Base-by-base conservation (phyloP, 2,329 filamentous ascomycete species). In the Epichloe hybrida region DNA sequence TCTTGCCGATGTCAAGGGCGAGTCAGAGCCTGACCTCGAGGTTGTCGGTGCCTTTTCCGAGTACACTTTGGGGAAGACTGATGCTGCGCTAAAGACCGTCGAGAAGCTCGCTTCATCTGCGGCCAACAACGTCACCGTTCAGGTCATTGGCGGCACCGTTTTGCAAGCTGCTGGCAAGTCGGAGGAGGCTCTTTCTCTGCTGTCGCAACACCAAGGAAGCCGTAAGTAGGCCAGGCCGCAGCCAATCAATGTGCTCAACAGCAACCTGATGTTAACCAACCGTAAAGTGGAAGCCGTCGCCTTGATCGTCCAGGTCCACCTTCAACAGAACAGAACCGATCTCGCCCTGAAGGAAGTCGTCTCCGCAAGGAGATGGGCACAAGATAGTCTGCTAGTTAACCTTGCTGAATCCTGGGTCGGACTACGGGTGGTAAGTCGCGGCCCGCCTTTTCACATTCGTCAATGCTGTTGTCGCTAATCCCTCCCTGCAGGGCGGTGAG, bases 391-490 rank as follows among this genome's bases (percentile, higher is more conserved):
- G 39, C 74, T 97, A 47, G 88, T 97, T 57, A 97, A 98, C 68
- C 71, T 98, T 57, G 90, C 90, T 7, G 93, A 98, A 71, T 88
- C 88, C 7, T 98, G 91, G 93, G 86, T 95, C 56, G 90, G 89
- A 31, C 69, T 97, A 68, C 78, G 93, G 66, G 74, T 91, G 68
- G 88, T 93, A 77, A 55, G 65, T 36, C 43, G n/a, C 6, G 12
- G 17, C 13, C 13, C 13, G 23, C 2, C 12, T 15, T 6, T 27
- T 17, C 39, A 5, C 20, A 31, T 6, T 11, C 5, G 17, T n/a
- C 11, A 20, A 13, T 27, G 8, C 34, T 15, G 21, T 17, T 15
- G 44, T 46, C 54, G 57, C 62, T 68, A 56, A 72, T 53, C 40
- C 35, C 36, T 6, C 50, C 27, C 54, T 38, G 17, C 21, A 95